These are phyloP conservation scores for Biscutella laevigata DNA, from an alignment of 441 rosid genomes.

Conservation along the genomic window DNA sequence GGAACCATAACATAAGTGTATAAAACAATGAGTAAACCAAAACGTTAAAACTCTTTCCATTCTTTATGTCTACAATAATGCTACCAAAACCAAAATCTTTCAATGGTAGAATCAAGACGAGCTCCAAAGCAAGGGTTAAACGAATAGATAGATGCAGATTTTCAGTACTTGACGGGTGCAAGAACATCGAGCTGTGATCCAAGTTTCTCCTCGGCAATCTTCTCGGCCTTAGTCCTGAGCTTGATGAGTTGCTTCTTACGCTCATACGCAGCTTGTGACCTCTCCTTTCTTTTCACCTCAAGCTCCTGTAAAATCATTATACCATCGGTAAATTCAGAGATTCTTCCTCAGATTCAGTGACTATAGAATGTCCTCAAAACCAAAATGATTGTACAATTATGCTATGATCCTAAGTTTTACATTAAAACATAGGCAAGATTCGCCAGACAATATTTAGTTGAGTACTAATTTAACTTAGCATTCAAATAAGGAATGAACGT, in stretches of 20 bases:
- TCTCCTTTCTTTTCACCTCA: conserved; percentile 79
- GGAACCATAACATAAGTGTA: no score
- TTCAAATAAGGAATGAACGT: no score
- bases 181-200: conserved; percentile 62
- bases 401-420: neutral
- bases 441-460: neutral
- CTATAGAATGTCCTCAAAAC: no score
- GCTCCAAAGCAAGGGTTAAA: neutral
- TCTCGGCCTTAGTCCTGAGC: conserved; percentile 70
- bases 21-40: no score
- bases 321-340: neutral
- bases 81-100: no score
- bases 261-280: conserved; percentile 55
- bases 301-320: conserved; percentile 40
- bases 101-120: no score
- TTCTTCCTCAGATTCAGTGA: neutral
- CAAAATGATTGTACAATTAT: neutral
- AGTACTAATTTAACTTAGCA: neutral
- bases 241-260: conserved; percentile 73
- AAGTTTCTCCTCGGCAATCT: conserved; percentile 63
- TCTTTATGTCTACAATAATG: no score
- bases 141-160: neutral
- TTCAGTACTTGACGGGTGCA: conserved; percentile 48
- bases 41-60: no score
- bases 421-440: neutral